phyloP scores from a whole-genome alignment of 208 protist species.

The Trypanosoma vivax region DNA sequence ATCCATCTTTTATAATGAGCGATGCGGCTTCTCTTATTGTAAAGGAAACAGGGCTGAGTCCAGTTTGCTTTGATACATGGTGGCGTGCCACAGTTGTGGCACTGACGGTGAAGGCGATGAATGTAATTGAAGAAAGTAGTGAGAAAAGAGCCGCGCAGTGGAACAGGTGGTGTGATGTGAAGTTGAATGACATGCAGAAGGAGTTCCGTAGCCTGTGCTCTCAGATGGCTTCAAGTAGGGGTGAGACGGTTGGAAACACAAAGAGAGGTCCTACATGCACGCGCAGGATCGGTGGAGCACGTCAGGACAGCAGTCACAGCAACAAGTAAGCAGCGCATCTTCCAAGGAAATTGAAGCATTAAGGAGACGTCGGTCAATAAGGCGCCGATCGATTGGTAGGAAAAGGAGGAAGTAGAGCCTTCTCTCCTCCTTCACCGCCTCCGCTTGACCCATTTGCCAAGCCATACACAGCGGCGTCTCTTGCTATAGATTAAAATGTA shows the following conservation, averaged over 20 bases:
- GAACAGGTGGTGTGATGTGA: constrained; percentile 28
- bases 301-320: too few relatives aligned
- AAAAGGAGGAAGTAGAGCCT: too few relatives aligned
- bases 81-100: constrained; percentile 81
- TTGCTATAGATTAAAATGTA: too few relatives aligned
- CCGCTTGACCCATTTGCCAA: too few relatives aligned
- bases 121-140: constrained; percentile 70
- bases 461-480: too few relatives aligned
- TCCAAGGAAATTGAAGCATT: too few relatives aligned
- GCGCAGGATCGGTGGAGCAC: not conserved
- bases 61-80: constrained; percentile 83
- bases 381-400: too few relatives aligned
- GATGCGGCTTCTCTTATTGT: constrained; percentile 33
- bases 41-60: constrained; percentile 29
- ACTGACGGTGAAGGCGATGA: constrained; percentile 69
- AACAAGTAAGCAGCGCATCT: too few relatives aligned
- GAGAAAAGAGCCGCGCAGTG: constrained; percentile 27
- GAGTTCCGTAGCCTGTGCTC: constrained; percentile 25
- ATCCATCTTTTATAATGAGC: constrained; percentile 38
- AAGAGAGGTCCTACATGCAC: too few relatives aligned
- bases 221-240: constrained; percentile 23
- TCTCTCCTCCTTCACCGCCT: too few relatives aligned
- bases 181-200: constrained; percentile 24
- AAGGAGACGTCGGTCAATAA: too few relatives aligned
- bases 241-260: too few relatives aligned